Base-by-base conservation (phyloP, 2,329 filamentous ascomycete species). In the Fusarium graminum region DNA sequence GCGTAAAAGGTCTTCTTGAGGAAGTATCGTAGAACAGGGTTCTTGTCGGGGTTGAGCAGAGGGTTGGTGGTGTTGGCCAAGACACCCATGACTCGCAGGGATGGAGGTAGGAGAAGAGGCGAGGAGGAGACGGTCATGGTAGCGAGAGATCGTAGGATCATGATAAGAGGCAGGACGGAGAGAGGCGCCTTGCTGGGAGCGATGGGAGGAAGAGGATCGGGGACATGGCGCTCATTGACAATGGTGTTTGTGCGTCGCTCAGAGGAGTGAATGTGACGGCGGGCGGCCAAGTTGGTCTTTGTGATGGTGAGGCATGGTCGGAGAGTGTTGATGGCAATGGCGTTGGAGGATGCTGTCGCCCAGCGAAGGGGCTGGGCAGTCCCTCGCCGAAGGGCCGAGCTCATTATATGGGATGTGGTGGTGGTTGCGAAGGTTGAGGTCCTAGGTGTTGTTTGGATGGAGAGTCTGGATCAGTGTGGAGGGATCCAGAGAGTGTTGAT, bases 1-100 rank as follows among this genome's bases (percentile, higher is more conserved):
- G 89, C 88, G 76, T 97, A 97, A 72, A 97, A 93, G 0, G 92
- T 96, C 74, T 89, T 86, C 76, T 93, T 93, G 47, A 97, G 82
- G 40, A 93, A 74, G 60, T 82, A 86, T 41, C 88, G 85, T 16
- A 97, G 83, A 2, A 94, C 44, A 0, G 87, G 87, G 74, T 97
- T 97, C 51, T 80, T 83, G 74, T 96, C 92, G 6, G 93, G 89
- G 76, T 90, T 90, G 57, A 95, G 82, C 0, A 93, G 53, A 2
- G 86, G 80, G 57, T 81, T 89, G 49, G 85, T 85, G 26, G 91
- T 89, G 75, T 92, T 84, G 12, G 93, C 90, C 69, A 96, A 85
- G 22, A 85, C 76, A 8, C 83, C 85, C 79, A 96, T 90, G 59
- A 91, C 76, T 52, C 83, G 83, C 44, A 95, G 82, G 9, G 90